A percentile compares a stretch with the other conserved stretches of the same genome.
Conservation (phyloP, 139 green algal genomes). For the Tetraselmis striata region DNA sequence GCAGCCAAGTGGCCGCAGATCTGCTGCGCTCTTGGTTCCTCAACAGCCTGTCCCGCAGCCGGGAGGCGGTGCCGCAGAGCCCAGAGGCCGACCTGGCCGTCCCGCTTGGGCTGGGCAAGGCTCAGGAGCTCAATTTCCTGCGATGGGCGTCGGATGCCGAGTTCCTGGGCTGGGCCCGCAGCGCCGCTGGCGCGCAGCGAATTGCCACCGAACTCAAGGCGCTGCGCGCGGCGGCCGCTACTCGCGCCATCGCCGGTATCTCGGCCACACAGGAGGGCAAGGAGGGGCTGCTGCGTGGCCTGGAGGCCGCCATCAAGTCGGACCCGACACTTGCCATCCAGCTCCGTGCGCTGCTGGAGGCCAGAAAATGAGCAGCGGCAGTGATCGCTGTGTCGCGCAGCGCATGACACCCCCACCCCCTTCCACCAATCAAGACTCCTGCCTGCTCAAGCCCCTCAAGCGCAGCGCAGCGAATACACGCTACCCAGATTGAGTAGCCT, state of each 20-base stretch:
- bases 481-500: too few relatives aligned
- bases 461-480: too few relatives aligned
- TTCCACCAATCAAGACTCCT: too few relatives aligned
- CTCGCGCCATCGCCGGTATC: slow-evolving; percentile 31
- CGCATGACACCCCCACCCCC: too few relatives aligned
- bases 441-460: too few relatives aligned
- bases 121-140: background rate
- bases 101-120: background rate
- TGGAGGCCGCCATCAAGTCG: slow-evolving; percentile 33
- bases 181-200: slow-evolving; percentile 32
- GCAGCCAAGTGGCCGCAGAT: slow-evolving; percentile 8
- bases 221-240: slow-evolving; percentile 39
- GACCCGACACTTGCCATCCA: slow-evolving; percentile 46
- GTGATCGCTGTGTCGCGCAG: too few relatives aligned
- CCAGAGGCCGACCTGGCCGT: background rate
- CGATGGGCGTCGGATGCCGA: background rate
- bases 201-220: slow-evolving; percentile 61
- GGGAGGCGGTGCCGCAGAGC: background rate
- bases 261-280: slow-evolving; percentile 46
- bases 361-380: background rate
- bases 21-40: slow-evolving; percentile 36
- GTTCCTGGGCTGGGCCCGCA: slow-evolving; percentile 54
- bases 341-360: slow-evolving; percentile 35
- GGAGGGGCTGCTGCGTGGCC: slow-evolving; percentile 48
- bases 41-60: background rate